These are phyloP conservation scores for Boehmeria nivea DNA, from an alignment of 306 rosid genomes.

Conservation along the genomic window DNA sequence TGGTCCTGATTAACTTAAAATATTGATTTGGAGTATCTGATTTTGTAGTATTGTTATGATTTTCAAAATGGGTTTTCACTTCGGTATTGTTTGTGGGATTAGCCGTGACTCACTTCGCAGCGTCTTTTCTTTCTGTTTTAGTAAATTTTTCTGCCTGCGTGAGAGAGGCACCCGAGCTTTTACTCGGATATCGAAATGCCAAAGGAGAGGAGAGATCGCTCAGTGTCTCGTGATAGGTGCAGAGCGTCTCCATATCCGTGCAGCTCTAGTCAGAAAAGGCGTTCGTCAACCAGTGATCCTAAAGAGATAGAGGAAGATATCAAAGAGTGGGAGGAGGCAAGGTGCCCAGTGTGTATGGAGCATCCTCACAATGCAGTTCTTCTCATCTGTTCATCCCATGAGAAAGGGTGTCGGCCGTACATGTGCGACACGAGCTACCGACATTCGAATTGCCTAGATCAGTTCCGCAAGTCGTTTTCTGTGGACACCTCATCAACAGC, in stretches of 20 bases:
- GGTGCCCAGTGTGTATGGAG: slow-evolving; percentile 98
- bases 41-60: not conserved
- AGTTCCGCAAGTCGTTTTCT: slow-evolving; percentile 77
- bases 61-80: not conserved
- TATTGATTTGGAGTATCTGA: too few species aligned
- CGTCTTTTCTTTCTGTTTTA: slow-evolving; percentile 11
- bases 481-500: slow-evolving; percentile 39
- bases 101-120: too few species aligned
- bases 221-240: slow-evolving; percentile 61
- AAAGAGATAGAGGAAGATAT: slow-evolving; percentile 50
- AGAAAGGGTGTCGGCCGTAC: slow-evolving; percentile 92
- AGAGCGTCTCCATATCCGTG: slow-evolving; percentile 77
- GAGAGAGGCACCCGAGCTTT: slow-evolving; percentile 13
- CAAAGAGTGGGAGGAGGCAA: slow-evolving; percentile 94
- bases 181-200: slow-evolving; percentile 50
- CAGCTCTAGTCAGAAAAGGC: slow-evolving; percentile 58
- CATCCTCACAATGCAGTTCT: slow-evolving; percentile 98
- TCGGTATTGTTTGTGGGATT: too few species aligned
- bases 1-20: not conserved
- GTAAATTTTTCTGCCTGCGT: not conserved
- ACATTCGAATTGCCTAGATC: slow-evolving; percentile 96
- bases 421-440: slow-evolving; percentile 99
- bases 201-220: slow-evolving; percentile 87
- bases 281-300: slow-evolving; percentile 34
- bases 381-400: slow-evolving; percentile 84